Evolutionary conservation across 768 basidiomycete genomes (phyloP).

Genomic region (Coprinopsis cinerea): DNA sequence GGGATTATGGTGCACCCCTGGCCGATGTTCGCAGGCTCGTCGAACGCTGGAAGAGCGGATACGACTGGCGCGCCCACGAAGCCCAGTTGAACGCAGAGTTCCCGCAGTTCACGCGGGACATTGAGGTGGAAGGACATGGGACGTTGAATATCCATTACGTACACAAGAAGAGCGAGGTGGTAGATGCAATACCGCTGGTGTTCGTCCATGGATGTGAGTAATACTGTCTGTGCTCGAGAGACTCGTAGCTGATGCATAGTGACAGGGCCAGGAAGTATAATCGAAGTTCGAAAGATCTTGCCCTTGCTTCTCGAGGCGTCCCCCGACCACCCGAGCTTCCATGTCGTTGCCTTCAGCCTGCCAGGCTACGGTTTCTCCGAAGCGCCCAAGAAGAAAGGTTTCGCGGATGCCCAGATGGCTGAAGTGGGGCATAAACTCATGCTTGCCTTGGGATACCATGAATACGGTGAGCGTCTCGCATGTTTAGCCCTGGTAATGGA

Average conservation of each 20-base stretch:
- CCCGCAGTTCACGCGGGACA: constrained; percentile 51
- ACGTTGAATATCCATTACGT: constrained; percentile 50
- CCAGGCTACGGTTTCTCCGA: constrained; percentile 56
- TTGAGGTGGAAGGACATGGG: constrained; percentile 42
- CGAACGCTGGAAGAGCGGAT: constrained; percentile 22
- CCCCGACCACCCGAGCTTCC: constrained; percentile 45
- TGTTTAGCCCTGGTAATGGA: no score
- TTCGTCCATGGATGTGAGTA: constrained; percentile 50
- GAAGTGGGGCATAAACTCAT: constrained; percentile 44
- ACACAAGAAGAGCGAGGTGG: constrained; percentile 41
- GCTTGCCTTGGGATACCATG: constrained; percentile 40
- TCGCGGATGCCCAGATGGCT: constrained; percentile 12
- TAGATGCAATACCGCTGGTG: constrained; percentile 39
- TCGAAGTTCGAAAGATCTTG: constrained; percentile 45
- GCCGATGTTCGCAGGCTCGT: constrained; percentile 40
- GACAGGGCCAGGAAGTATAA: constrained; percentile 49
- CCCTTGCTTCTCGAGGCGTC: constrained; percentile 38
- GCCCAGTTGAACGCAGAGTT: constrained; percentile 41
- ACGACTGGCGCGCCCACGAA: constrained; percentile 53
- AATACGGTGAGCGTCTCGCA: constrained; percentile 34
- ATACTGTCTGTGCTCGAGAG: not conserved
- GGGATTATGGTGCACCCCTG: constrained; percentile 43
- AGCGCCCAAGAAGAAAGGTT: constrained; percentile 44
- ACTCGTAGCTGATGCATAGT: not conserved
- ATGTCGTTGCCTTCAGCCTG: constrained; percentile 49